Conservation (phyloP, 257 asterid genomes). For the Lantana camara region DNA sequence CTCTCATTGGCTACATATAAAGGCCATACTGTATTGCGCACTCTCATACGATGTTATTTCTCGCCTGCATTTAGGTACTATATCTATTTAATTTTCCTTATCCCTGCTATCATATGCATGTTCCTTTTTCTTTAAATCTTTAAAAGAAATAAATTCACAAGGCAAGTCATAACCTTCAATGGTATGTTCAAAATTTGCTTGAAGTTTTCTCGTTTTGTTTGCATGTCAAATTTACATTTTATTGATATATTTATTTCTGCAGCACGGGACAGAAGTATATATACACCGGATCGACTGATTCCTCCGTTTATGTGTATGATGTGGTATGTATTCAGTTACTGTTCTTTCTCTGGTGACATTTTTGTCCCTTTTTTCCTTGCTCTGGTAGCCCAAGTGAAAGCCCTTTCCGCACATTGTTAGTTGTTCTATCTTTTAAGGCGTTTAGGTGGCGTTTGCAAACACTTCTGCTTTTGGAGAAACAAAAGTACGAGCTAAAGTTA, state of each 20-base stretch:
- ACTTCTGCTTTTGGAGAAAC: too few relatives aligned
- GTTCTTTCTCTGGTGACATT: too few relatives aligned
- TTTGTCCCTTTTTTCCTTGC: too few relatives aligned
- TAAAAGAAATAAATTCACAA: neutral
- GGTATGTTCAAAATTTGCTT: neutral
- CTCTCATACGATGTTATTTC: constrained; percentile 94
- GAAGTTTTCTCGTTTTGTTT: constrained; percentile 17
- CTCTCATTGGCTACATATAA: constrained; percentile 79
- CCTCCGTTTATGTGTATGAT: constrained; percentile 70
- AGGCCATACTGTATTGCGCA: constrained; percentile 85
- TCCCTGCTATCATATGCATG: neutral
- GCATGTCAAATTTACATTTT: too few relatives aligned
- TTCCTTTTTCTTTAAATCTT: neutral
- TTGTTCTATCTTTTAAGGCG: too few relatives aligned
- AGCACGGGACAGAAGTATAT: constrained; percentile 94
- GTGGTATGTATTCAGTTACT: constrained; percentile 52
- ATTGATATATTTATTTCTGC: constrained; percentile 41
- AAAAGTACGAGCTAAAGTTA: too few relatives aligned
- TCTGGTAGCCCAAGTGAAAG: too few relatives aligned
- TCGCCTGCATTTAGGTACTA: constrained; percentile 86
- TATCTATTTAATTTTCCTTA: neutral
- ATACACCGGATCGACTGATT: constrained; percentile 89
- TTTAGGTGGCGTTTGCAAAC: too few relatives aligned
- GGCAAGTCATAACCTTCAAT: neutral
- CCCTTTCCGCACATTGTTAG: too few relatives aligned